These are phyloP conservation scores for Albugo candida DNA, from an alignment of 352 stramenopile genomes.

Conservation along the genomic window DNA sequence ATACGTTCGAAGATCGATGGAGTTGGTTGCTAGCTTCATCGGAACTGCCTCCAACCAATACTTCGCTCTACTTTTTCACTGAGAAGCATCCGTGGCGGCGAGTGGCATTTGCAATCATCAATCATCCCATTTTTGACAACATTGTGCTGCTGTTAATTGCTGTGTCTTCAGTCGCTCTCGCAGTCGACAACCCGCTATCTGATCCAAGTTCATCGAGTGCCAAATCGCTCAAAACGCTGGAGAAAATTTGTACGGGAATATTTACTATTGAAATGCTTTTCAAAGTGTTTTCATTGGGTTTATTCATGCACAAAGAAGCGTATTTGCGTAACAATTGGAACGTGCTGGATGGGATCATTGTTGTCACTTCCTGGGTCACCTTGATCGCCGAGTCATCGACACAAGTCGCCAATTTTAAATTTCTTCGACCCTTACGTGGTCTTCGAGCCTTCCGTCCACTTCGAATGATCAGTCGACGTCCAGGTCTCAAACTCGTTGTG, in stretches of 20 bases:
- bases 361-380: conserved; percentile 62
- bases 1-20: no score
- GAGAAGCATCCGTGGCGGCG: conserved; percentile 30
- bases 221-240: conserved; percentile 27
- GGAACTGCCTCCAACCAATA: not conserved
- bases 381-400: conserved; percentile 26
- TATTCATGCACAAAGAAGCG: conserved; percentile 36
- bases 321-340: conserved; percentile 82
- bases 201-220: conserved; percentile 25
- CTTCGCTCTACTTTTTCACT: conserved; percentile 23
- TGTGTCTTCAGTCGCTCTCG: conserved; percentile 62
- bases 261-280: conserved; percentile 80
- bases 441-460: conserved; percentile 79
- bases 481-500: conserved; percentile 80
- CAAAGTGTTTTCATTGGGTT: conserved; percentile 74
- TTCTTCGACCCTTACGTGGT: conserved; percentile 59
- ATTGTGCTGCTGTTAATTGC: conserved; percentile 66
- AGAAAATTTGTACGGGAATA: conserved; percentile 56
- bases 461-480: conserved; percentile 75
- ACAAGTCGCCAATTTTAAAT: conserved; percentile 30
- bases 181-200: conserved; percentile 68
- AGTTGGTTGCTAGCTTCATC: no score
- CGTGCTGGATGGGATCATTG: conserved; percentile 76
- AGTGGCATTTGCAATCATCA: conserved; percentile 17
- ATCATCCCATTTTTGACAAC: conserved; percentile 59